phyloP scores from a whole-genome alignment of 2,329 filamentous ascomycete species.

The Pyrenochaeta sp. region DNA sequence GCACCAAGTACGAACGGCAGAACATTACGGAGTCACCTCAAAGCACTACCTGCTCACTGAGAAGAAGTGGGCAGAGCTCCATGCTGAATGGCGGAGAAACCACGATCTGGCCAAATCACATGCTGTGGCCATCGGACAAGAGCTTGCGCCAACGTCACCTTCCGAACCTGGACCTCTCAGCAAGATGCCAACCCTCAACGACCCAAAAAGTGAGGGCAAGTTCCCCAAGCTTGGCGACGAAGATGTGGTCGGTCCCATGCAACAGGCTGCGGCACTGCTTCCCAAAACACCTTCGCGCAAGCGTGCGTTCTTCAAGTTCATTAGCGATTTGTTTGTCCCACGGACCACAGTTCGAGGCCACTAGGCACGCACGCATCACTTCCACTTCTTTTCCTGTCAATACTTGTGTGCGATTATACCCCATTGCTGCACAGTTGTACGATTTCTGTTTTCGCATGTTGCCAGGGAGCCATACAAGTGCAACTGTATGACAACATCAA shows the following conservation, averaged over 20 bases:
- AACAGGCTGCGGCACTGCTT: slow-evolving; percentile 40
- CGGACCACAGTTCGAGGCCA: slow-evolving; percentile 30
- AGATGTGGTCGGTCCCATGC: slow-evolving; percentile 93
- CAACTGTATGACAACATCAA: slow-evolving; percentile 46
- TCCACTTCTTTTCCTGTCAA: slow-evolving; percentile 29
- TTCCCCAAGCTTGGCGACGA: slow-evolving; percentile 88
- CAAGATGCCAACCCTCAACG: slow-evolving; percentile 72
- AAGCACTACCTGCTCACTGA: slow-evolving; percentile 87
- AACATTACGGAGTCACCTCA: slow-evolving; percentile 89
- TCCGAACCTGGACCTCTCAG: slow-evolving; percentile 64
- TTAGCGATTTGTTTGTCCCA: slow-evolving; percentile 48
- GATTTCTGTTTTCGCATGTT: slow-evolving; percentile 32
- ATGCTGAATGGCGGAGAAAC: slow-evolving; percentile 74
- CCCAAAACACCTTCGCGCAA: slow-evolving; percentile 48
- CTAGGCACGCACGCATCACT: slow-evolving; percentile 17
- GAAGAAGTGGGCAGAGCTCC: slow-evolving; percentile 85
- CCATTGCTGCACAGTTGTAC: slow-evolving; percentile 39
- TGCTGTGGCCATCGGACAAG: slow-evolving; percentile 44
- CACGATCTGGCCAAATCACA: slow-evolving; percentile 68
- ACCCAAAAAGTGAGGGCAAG: slow-evolving; percentile 74
- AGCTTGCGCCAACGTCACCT: slow-evolving; percentile 47
- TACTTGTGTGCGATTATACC: slow-evolving; percentile 40
- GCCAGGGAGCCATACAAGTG: slow-evolving; percentile 40
- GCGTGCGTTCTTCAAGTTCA: slow-evolving; percentile 48
- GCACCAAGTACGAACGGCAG: slow-evolving; percentile 84